Conservation (phyloP, 352 stramenopile genomes). For the Pythium volutum region DNA sequence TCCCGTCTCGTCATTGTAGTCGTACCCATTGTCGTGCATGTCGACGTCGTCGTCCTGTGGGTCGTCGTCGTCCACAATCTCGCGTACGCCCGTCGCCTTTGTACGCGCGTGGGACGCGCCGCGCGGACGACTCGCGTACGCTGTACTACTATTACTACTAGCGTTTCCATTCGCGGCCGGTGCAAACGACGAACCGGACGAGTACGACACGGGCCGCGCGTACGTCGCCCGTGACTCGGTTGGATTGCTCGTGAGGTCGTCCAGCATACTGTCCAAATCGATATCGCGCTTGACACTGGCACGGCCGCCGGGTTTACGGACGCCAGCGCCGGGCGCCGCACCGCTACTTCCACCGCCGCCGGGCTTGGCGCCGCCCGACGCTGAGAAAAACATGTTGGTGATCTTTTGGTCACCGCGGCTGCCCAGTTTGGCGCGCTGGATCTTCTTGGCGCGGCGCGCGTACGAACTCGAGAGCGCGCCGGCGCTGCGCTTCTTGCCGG, state of each 20-base stretch:
- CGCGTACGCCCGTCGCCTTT: conserved; percentile 4
- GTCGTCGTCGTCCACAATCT: conserved; percentile 23
- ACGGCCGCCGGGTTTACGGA: conserved; percentile 23
- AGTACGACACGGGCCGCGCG: conserved; percentile 56
- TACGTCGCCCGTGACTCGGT: conserved; percentile 56
- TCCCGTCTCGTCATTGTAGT: conserved; percentile 5
- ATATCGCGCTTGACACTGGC: conserved; percentile 63
- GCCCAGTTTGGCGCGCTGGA: conserved; percentile 79
- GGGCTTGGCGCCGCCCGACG: conserved; percentile 33
- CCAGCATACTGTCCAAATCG: conserved; percentile 84
- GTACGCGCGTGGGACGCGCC: not conserved
- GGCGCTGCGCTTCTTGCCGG: conserved; percentile 69
- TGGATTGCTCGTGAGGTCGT: conserved; percentile 82
- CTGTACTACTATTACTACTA: not conserved
- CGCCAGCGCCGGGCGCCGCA: conserved; percentile 9
- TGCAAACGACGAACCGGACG: conserved; percentile 31
- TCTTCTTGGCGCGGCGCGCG: conserved; percentile 72
- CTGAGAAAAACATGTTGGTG: conserved; percentile 87
- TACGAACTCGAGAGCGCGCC: conserved; percentile 78
- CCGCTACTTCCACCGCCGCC: conserved; percentile 21
- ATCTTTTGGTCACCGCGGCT: conserved; percentile 81
- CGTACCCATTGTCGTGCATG: conserved; percentile 19
- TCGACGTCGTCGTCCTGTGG: conserved; percentile 2
- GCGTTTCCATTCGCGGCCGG: not conserved
- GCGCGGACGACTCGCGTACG: not conserved